A percentile compares a stretch with the other conserved stretches of the same genome.
Evolutionary conservation across 208 protist genomes (phyloP).

Genomic region (Vickermania ingenoplastis): DNA sequence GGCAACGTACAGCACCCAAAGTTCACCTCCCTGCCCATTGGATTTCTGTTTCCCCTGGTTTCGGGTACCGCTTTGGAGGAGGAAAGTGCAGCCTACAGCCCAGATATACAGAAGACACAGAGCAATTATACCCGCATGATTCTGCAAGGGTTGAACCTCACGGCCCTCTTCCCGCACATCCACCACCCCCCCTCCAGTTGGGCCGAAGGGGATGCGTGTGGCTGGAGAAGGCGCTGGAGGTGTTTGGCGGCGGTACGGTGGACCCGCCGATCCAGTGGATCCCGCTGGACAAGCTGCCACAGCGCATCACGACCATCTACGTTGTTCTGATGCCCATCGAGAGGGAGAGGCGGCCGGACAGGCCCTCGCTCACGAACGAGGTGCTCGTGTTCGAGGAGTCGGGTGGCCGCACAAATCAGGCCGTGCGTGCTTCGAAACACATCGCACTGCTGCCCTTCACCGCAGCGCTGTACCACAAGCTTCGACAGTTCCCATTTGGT

Average conservation of each 20-base stretch:
- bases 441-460: neutral
- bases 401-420: neutral
- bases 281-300: neutral
- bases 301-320: neutral
- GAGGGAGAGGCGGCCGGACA: neutral
- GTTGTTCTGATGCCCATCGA: neutral
- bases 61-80: no score
- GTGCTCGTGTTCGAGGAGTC: neutral
- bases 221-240: neutral
- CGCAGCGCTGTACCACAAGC: neutral
- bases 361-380: neutral
- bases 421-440: neutral
- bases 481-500: neutral
- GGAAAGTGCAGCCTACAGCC: no score
- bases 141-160: neutral
- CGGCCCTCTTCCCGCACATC: neutral
- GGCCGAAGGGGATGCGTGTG: neutral
- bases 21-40: neutral
- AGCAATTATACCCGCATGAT: neutral
- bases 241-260: neutral
- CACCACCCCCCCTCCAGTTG: neutral
- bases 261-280: neutral
- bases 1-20: neutral
- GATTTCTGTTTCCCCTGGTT: neutral
- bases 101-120: neutral